Evolutionary conservation across 164 flowering plant species (phyloP).

Genomic region (Buxus sempervirens): DNA sequence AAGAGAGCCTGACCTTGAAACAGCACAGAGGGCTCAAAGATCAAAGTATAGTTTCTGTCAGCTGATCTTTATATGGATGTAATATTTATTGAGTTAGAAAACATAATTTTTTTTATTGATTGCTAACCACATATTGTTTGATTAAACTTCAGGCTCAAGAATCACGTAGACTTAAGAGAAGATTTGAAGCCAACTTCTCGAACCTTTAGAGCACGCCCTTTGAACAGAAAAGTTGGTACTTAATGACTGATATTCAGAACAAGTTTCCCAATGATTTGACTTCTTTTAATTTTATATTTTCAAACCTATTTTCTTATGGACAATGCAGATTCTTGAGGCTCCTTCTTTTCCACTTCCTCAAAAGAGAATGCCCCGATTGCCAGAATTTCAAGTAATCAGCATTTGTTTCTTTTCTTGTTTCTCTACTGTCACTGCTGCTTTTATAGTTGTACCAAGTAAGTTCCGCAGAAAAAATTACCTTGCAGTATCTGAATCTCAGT

Average conservation of each 20-base stretch:
- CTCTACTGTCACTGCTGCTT: background rate
- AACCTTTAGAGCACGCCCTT: conserved; percentile 78
- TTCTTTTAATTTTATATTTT: no score
- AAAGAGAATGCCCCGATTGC: conserved; percentile 62
- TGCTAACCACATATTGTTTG: background rate
- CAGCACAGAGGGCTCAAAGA: conserved; percentile 72
- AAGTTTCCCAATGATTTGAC: no score
- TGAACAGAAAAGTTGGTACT: conserved; percentile 78
- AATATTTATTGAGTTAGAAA: background rate
- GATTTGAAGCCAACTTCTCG: conserved; percentile 20
- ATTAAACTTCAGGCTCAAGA: conserved; percentile 52
- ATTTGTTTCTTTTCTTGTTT: background rate
- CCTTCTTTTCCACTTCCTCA: conserved; percentile 61
- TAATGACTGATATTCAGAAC: background rate
- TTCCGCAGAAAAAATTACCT: background rate
- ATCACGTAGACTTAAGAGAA: conserved; percentile 28
- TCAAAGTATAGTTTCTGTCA: conserved; percentile 36
- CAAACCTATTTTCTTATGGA: background rate
- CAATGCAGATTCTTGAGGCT: conserved; percentile 68
- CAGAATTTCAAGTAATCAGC: conserved; percentile 64
- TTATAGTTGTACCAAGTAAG: background rate
- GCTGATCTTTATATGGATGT: background rate
- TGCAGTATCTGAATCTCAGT: background rate
- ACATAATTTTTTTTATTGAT: background rate
- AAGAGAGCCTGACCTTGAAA: conserved; percentile 79